Base-by-base conservation (phyloP, 169 alveolate genomes). In the Cryptosporidium muris region DNA sequence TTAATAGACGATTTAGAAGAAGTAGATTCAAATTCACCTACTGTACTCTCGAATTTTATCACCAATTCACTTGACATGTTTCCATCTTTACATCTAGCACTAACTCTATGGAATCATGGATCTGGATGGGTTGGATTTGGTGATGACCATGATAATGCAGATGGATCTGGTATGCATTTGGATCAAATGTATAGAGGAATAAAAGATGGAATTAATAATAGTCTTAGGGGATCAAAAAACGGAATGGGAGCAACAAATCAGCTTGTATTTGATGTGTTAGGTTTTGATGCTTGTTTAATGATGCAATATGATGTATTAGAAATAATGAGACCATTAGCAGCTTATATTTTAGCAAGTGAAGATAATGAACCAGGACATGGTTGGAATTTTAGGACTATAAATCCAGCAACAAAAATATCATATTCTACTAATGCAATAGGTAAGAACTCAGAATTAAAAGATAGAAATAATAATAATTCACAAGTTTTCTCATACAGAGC, bases 281-380 rank as follows among this genome's bases (percentile, higher is more conserved):
- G 93, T 47, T 90, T 90, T 60, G 93, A 90, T 60, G 93, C 93
- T 9, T 90, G 93, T 43, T 85, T 90, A 48, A 90, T 90, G 93
- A 81, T 88, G 60, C 81, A 88, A 53, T 85, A 64, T 81, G 90
- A 85, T 51, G 93, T 90, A 1, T 54, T 90, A 43, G 93, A 85
- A 40, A 74, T 81, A n/a, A 88, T 90, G 58, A 81, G 88, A 25
- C 85, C 91, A n/a, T 66, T 74, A 40, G 82, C 93, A 25, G 85
- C 62, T 67, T 90, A 81, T 65, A 74, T 90, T 4, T 63, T 90
- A 12, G 93, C 93, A 5, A 88, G 91, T 81, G 93, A 90, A 56
- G 93, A 90, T 45, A 90, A 90, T 52, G 93, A 90, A 43, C 93
- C 93, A 2, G 93, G 91, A 2, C 91, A 90, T 63, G 93, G 93